These are phyloP conservation scores for Haplosporangium sp. DNA, from an alignment of 371 early-diverging fungal species.

Conservation along the genomic window DNA sequence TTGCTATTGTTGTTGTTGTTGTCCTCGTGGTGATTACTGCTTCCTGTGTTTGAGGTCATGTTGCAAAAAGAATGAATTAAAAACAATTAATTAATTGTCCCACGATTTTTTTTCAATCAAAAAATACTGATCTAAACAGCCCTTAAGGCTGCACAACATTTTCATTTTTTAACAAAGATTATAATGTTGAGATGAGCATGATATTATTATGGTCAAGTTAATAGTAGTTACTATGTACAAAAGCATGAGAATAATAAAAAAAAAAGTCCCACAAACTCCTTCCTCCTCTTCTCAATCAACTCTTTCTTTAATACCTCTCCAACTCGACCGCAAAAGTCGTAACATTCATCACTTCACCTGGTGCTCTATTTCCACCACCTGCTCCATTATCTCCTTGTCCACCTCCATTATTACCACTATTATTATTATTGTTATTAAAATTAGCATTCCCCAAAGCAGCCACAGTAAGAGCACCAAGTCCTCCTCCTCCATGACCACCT, in stretches of 20 bases:
- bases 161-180: no score
- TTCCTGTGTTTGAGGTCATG: background rate
- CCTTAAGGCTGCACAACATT: no score
- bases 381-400: background rate
- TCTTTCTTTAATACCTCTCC: constrained; percentile 28
- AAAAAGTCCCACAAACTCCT: background rate
- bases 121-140: no score
- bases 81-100: no score
- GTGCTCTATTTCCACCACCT: constrained; percentile 18
- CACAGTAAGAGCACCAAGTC: constrained; percentile 26
- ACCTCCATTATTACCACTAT: constrained; percentile 9
- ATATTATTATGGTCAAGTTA: background rate
- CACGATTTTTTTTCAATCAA: no score
- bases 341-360: constrained; percentile 52
- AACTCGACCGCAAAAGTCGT: constrained; percentile 50
- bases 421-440: background rate
- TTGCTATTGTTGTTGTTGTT: background rate
- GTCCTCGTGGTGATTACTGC: background rate
- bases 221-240: background rate
- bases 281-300: no score
- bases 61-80: no score
- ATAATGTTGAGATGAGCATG: background rate
- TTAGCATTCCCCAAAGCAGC: constrained; percentile 16
- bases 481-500: constrained; percentile 10
- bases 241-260: background rate